Evolutionary conservation across 1,284 basidiomycete species (phyloP).

Genomic region (Volvariella volvacea): DNA sequence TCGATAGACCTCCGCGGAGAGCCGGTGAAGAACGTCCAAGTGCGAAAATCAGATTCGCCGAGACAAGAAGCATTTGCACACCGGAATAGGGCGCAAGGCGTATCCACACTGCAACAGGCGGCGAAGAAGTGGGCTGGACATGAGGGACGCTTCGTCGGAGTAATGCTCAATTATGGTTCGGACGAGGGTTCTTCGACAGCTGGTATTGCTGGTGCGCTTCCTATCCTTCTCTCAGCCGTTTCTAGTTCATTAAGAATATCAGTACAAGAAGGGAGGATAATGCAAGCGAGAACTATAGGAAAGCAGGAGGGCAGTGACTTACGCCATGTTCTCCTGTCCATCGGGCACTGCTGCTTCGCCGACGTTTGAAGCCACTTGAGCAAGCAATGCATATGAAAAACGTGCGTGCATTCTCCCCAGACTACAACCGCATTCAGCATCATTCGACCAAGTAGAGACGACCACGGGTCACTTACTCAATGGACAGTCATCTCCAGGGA

Average conservation of each 20-base stretch:
- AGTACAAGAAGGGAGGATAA: no score
- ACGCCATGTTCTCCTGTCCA: conserved; percentile 93
- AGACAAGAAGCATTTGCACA: no score
- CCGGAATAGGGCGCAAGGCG: no score
- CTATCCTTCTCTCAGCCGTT: background rate
- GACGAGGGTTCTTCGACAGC: no score
- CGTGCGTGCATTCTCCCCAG: conserved; percentile 93
- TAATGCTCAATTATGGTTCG: no score
- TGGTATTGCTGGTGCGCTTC: no score
- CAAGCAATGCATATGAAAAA: conserved; percentile 94
- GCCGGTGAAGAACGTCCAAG: no score
- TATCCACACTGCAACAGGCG: no score
- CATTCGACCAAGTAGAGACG: background rate
- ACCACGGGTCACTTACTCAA: conserved; percentile 56
- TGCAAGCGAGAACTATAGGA: background rate
- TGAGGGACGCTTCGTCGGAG: no score
- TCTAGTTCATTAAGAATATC: background rate
- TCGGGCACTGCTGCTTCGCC: conserved; percentile 88
- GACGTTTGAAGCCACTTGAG: conserved; percentile 90
- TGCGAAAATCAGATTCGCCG: no score
- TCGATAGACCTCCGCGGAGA: no score
- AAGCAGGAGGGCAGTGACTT: conserved; percentile 33
- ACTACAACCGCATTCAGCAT: conserved; percentile 57
- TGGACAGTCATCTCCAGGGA: conserved; percentile 95
- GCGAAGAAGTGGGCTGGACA: no score